Conservation (phyloP, 768 basidiomycete genomes). For the Boletus subparvulus region DNA sequence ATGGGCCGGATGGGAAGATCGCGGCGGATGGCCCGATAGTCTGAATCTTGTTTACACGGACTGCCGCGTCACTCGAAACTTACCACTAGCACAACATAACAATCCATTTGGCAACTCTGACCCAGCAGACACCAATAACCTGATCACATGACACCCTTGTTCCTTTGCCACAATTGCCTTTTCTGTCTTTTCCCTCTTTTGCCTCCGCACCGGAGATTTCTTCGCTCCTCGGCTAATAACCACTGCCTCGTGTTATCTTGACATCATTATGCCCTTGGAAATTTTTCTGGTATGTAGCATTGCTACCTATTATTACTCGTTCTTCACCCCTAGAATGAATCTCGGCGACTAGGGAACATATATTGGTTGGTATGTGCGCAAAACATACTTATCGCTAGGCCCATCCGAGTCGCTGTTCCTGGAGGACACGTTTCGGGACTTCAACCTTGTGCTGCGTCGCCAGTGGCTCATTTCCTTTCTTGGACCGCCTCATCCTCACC, state of each 20-base stretch:
- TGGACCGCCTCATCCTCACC: slow-evolving; percentile 7
- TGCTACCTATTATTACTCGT: background rate
- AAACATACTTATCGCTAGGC: background rate
- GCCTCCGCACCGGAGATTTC: slow-evolving; percentile 21
- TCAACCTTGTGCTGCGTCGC: slow-evolving; percentile 23
- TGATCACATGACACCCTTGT: slow-evolving; percentile 14
- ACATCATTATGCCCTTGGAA: slow-evolving; percentile 5
- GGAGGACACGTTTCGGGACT: slow-evolving; percentile 13
- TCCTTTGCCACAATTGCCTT: slow-evolving; percentile 13
- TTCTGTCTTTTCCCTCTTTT: slow-evolving; percentile 10
- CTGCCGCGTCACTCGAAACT: slow-evolving; percentile 14
- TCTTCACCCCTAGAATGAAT: slow-evolving; percentile 1
- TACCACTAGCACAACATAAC: slow-evolving; percentile 6
- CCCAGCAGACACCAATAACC: slow-evolving; percentile 7
- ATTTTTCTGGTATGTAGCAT: slow-evolving; percentile 12
- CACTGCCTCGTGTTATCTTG: slow-evolving; percentile 11
- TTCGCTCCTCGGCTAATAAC: slow-evolving; percentile 20
- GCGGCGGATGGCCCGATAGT: slow-evolving; percentile 10
- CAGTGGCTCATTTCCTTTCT: slow-evolving; percentile 14
- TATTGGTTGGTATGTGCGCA: background rate
- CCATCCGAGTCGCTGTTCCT: slow-evolving; percentile 11
- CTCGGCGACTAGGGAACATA: background rate
- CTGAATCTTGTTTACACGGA: slow-evolving; percentile 16
- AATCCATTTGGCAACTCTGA: slow-evolving; percentile 17
- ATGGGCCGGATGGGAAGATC: slow-evolving; percentile 17